These are phyloP conservation scores for Babesia sp. DNA, from an alignment of 169 alveolate species.

Conservation along the genomic window DNA sequence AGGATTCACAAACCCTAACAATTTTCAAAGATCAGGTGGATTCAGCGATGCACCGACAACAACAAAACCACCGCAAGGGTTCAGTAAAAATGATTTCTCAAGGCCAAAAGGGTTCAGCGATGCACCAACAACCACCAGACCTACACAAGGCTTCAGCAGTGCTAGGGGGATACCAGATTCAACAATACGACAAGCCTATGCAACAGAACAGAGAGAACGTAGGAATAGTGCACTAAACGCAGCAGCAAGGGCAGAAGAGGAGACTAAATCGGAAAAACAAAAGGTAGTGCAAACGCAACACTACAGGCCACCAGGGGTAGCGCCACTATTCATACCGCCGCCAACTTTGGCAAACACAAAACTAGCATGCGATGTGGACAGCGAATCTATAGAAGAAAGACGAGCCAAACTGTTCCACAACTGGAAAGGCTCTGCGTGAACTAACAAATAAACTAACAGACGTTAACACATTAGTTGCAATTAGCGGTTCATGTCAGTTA, in stretches of 20 bases:
- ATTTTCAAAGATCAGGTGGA: neutral
- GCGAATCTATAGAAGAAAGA: conserved; percentile 62
- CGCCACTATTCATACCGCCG: conserved; percentile 63
- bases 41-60: conserved; percentile 20
- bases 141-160: neutral
- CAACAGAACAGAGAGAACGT: neutral
- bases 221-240: neutral
- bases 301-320: conserved; percentile 47
- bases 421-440: conserved; percentile 37
- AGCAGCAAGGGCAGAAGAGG: neutral
- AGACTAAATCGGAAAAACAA: neutral
- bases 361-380: conserved; percentile 46
- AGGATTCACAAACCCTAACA: conserved; percentile 26
- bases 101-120: conserved; percentile 11
- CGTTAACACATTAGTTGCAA: neutral
- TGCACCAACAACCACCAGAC: neutral
- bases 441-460: neutral
- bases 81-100: neutral
- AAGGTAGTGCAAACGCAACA: conserved; percentile 7
- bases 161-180: neutral
- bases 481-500: too few species aligned
- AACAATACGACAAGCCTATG: neutral
- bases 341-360: conserved; percentile 59
- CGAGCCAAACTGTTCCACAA: conserved; percentile 47
- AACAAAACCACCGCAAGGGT: neutral